phyloP scores from a whole-genome alignment of 176 grass and related monocot genomes.

The Alloteropsis semialata region DNA sequence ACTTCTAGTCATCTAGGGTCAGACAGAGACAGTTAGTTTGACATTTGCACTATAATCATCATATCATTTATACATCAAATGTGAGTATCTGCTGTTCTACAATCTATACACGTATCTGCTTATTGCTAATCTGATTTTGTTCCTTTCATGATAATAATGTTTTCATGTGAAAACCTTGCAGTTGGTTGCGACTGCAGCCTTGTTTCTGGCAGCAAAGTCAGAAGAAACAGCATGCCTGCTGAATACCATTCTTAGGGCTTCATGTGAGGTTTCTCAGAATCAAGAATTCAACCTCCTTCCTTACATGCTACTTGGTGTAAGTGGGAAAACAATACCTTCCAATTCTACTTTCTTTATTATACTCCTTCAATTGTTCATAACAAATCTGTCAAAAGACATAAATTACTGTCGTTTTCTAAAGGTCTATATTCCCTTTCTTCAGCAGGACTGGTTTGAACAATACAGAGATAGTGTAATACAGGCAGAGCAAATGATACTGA shows the following conservation, averaged over 20 bases:
- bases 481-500: conserved; percentile 84
- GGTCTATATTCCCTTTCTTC: conserved; percentile 30
- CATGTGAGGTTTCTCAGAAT: conserved; percentile 77
- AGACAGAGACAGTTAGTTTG: not conserved
- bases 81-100: not conserved
- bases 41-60: not conserved
- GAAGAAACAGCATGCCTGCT: conserved; percentile 79
- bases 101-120: not conserved
- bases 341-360: not conserved
- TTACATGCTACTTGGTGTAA: conserved; percentile 62
- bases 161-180: conserved; percentile 38
- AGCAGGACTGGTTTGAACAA: conserved; percentile 84
- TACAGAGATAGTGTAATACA: conserved; percentile 77
- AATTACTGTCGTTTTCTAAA: conserved; percentile 11
- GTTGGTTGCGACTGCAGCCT: conserved; percentile 79
- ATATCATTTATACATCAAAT: not conserved
- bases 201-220: conserved; percentile 77
- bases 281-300: conserved; percentile 61
- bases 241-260: conserved; percentile 72
- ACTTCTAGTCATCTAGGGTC: not conserved
- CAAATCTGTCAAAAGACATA: not conserved
- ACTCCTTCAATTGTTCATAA: not conserved
- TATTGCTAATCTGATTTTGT: conserved; percentile 1
- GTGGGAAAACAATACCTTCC: not conserved
- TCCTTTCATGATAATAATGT: not conserved